Evolutionary conservation across 129 eudicot genomes (phyloP).

Genomic region (Centrapalus pauciflorus): DNA sequence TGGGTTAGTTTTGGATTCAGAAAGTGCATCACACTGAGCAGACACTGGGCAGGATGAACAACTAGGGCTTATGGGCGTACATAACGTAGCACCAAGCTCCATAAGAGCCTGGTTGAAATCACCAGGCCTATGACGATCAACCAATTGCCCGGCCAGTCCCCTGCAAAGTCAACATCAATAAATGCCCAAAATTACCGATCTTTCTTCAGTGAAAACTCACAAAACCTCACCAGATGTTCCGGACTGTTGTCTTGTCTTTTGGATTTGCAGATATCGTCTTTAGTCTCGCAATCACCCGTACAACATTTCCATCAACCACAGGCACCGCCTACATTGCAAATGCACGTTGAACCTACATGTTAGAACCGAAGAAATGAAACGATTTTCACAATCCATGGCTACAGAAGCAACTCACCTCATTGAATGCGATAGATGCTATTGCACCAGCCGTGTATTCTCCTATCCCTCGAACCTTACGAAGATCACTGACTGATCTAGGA

Average conservation of each 20-base stretch:
- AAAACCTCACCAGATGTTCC: constrained; percentile 62
- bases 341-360: background rate
- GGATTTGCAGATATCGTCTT: constrained; percentile 95
- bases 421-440: constrained; percentile 85
- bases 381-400: background rate
- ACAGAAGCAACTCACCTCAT: constrained; percentile 41
- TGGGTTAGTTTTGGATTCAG: constrained; percentile 33
- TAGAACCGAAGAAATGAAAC: background rate
- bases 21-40: constrained; percentile 55
- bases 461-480: constrained; percentile 70
- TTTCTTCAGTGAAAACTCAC: background rate
- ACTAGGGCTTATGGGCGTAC: constrained; percentile 56
- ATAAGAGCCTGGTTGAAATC: constrained; percentile 97
- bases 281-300: constrained; percentile 83
- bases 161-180: constrained; percentile 29
- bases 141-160: constrained; percentile 77
- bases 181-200: background rate
- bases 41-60: constrained; percentile 77
- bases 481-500: constrained; percentile 52
- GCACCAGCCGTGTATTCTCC: constrained; percentile 99
- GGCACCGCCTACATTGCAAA: constrained; percentile 67
- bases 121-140: constrained; percentile 85
- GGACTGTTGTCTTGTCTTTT: constrained; percentile 51
- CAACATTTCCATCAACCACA: constrained; percentile 94
- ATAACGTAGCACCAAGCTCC: constrained; percentile 97